Percentiles rank a stretch among this genome's conserved stretches.
Evolutionary conservation across 495 filamentous ascomycete genomes (phyloP).

Genomic region (Pseudotulostoma volvatum): DNA sequence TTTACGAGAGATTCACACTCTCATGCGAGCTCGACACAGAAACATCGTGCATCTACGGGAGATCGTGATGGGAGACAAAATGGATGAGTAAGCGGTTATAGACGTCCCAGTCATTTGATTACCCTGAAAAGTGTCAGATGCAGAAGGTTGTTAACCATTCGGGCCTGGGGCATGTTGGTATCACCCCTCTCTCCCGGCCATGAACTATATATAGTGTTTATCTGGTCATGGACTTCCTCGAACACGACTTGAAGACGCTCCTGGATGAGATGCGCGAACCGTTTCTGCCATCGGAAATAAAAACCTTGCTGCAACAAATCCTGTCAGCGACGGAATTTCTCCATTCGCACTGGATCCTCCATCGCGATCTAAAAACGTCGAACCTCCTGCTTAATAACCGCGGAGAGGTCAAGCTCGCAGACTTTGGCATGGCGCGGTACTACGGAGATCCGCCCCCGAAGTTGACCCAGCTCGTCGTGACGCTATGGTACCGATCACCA

Average conservation of each 20-base stretch:
- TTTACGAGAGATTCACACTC: conserved; percentile 69
- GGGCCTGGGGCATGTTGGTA: conserved; percentile 1
- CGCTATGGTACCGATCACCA: conserved; percentile 89
- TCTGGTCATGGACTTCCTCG: conserved; percentile 94
- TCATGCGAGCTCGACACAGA: conserved; percentile 45
- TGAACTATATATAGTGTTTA: conserved; percentile 46
- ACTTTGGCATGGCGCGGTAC: conserved; percentile 95
- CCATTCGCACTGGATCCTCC: conserved; percentile 82
- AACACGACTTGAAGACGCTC: conserved; percentile 92
- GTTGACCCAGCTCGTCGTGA: conserved; percentile 87
- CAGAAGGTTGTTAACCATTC: conserved; percentile 9
- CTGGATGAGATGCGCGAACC: conserved; percentile 88
- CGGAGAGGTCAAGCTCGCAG: conserved; percentile 86
- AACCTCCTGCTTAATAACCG: conserved; percentile 94
- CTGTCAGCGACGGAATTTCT: conserved; percentile 69
- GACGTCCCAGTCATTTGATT: too few species aligned
- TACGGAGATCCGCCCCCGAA: conserved; percentile 68
- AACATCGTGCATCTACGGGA: conserved; percentile 72
- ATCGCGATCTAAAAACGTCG: conserved; percentile 92
- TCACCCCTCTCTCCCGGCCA: conserved; percentile 2
- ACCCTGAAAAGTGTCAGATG: conserved; percentile 16
- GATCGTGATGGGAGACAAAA: conserved; percentile 66
- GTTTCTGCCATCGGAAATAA: conserved; percentile 83
- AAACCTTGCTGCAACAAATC: conserved; percentile 76
- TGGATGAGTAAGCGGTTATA: conserved; percentile 63